A percentile compares a stretch with the other conserved stretches of the same genome.
phyloP scores from a whole-genome alignment of 305 asterid species.

The Fraxinus angustifolia region DNA sequence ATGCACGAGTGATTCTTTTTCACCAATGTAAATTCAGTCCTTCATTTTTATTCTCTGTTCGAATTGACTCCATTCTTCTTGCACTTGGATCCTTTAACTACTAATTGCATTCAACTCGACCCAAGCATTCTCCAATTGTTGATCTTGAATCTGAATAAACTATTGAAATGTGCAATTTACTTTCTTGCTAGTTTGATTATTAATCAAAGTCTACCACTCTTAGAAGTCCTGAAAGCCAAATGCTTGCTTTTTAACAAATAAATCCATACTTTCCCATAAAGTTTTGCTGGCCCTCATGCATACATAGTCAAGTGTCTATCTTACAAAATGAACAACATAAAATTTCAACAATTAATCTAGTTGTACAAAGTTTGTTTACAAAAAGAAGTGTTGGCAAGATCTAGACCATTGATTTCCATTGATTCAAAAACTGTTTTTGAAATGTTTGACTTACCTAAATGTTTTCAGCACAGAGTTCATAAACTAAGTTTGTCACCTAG shows the following conservation, averaged over 20 bases:
- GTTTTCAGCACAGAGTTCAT: too few relatives aligned
- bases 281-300: neutral
- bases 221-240: neutral
- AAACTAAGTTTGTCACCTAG: too few relatives aligned
- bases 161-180: neutral
- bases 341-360: too few relatives aligned
- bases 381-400: too few relatives aligned
- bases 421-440: too few relatives aligned
- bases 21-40: neutral
- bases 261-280: neutral
- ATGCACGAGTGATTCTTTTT: too few relatives aligned
- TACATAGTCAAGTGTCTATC: neutral
- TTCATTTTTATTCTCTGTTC: too few relatives aligned
- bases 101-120: neutral
- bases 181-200: neutral
- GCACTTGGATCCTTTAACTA: neutral
- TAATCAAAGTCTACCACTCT: neutral
- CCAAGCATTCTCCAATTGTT: neutral
- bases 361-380: too few relatives aligned
- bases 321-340: neutral
- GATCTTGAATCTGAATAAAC: neutral
- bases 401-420: too few relatives aligned
- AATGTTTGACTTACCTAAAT: too few relatives aligned
- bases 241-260: neutral
- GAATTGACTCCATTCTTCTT: neutral